Evolutionary conservation across 345 rosid genomes (phyloP).

Genomic region (Hibiscus tridactylites): DNA sequence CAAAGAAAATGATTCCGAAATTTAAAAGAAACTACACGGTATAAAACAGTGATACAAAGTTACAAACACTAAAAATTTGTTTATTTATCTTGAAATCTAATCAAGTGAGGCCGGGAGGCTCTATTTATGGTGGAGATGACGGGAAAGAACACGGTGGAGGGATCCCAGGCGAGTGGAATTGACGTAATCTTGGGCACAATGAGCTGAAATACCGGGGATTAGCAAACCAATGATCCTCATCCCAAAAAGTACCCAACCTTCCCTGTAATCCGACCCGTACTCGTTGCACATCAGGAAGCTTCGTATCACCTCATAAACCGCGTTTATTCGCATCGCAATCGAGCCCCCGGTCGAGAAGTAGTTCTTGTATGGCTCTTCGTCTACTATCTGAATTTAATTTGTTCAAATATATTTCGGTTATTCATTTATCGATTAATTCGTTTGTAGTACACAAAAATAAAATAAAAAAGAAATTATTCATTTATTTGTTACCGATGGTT

Average conservation of each 20-base stretch:
- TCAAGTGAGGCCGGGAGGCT: not conserved
- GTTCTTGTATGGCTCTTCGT: slow-evolving; percentile 46
- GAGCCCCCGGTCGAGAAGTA: slow-evolving; percentile 27
- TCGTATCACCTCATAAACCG: slow-evolving; percentile 41
- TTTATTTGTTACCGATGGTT: slow-evolving; percentile 24
- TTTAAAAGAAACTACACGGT: too few relatives aligned
- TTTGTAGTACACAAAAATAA: too few relatives aligned
- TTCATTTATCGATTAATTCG: too few relatives aligned
- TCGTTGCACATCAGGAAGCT: slow-evolving; percentile 35
- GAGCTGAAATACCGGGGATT: slow-evolving; percentile 28
- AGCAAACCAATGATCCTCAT: slow-evolving; percentile 23
- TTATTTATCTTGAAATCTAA: not conserved
- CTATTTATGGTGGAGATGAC: not conserved
- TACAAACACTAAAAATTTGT: too few relatives aligned
- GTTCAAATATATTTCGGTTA: too few relatives aligned
- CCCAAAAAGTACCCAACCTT: slow-evolving; percentile 24
- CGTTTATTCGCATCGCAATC: slow-evolving; percentile 25
- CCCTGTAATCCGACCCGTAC: slow-evolving; percentile 23
- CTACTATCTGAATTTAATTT: slow-evolving; percentile 29
- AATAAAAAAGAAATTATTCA: too few relatives aligned
- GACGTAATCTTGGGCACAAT: slow-evolving; percentile 35
- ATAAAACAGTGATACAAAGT: too few relatives aligned
- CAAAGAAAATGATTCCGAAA: too few relatives aligned
- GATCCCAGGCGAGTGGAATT: slow-evolving; percentile 23
- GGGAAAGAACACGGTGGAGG: not conserved